Percentiles rank a stretch among this genome's conserved stretches.
phyloP scores from a whole-genome alignment of 345 rosid genomes.

The Lenwebbia sp. region DNA sequence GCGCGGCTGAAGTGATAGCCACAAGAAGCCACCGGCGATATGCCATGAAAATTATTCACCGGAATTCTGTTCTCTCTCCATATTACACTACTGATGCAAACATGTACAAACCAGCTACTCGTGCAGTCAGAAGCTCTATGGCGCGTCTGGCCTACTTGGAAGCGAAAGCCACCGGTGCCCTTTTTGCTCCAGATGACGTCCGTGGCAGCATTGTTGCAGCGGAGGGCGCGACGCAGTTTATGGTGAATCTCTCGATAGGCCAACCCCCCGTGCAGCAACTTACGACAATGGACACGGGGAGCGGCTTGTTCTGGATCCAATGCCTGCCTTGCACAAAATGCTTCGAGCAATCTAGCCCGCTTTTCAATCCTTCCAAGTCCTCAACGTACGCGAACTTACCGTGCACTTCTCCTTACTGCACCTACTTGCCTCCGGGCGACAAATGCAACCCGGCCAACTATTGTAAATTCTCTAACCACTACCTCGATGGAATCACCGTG shows the following conservation, averaged over 20 bases:
- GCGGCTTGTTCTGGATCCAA: conserved; percentile 46
- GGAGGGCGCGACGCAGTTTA: conserved; percentile 5
- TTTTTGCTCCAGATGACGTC: conserved; percentile 2
- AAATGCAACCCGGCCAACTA: not conserved
- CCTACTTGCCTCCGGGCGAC: not conserved
- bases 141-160: conserved; percentile 6
- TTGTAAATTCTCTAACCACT: conserved; percentile 25
- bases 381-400: conserved; percentile 23
- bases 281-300: conserved; percentile 49
- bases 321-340: conserved; percentile 40
- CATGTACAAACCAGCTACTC: conserved; percentile 4
- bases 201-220: conserved; percentile 19
- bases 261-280: conserved; percentile 47
- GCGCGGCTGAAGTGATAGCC: not conserved
- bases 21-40: not conserved
- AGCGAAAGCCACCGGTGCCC: not conserved
- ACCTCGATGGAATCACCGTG: conserved; percentile 17
- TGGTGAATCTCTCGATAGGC: conserved; percentile 42
- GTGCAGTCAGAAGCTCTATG: conserved; percentile 11
- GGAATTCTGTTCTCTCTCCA: conserved; percentile 18
- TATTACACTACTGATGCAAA: conserved; percentile 9
- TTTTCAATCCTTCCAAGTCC: conserved; percentile 36
- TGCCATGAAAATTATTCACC: conserved; percentile 3
- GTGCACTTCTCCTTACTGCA: conserved; percentile 19
- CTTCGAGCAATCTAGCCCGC: conserved; percentile 2